Conservation (phyloP, 345 rosid species). For the Psidium friedrichsthalianum region DNA sequence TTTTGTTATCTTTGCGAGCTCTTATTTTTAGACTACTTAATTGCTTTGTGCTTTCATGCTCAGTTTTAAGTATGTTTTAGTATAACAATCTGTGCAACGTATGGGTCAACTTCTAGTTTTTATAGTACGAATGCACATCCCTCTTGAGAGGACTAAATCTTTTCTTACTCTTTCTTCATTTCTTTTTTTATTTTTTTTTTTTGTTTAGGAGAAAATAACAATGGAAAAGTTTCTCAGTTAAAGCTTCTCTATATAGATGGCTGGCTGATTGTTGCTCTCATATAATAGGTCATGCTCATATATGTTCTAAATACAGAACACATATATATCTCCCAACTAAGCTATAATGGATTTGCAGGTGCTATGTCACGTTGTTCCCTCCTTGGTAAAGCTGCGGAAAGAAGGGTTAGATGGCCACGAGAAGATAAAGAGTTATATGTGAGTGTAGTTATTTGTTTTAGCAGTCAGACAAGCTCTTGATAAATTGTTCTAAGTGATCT, state of each 20-base stretch:
- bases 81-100: not conserved
- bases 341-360: slow-evolving; percentile 31
- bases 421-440: slow-evolving; percentile 99
- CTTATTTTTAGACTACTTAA: not conserved
- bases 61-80: not conserved
- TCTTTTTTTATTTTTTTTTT: not conserved
- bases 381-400: slow-evolving; percentile 83
- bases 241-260: not conserved
- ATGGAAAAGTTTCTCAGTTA: not conserved
- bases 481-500: not conserved
- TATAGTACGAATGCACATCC: not conserved
- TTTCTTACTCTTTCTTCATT: not conserved
- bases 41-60: not conserved
- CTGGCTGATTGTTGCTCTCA: not conserved
- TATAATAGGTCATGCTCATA: not conserved
- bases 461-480: slow-evolving; percentile 54
- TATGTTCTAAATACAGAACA: not conserved
- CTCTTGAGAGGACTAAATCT: not conserved
- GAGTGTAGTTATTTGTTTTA: slow-evolving; percentile 69
- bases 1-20: not conserved
- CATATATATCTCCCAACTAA: not conserved
- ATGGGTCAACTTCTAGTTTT: not conserved
- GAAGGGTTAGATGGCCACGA: slow-evolving; percentile 97
- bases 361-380: slow-evolving; percentile 82
- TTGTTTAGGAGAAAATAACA: not conserved